Conservation (phyloP, 208 protist genomes). For the Angomonas ambiguus region DNA sequence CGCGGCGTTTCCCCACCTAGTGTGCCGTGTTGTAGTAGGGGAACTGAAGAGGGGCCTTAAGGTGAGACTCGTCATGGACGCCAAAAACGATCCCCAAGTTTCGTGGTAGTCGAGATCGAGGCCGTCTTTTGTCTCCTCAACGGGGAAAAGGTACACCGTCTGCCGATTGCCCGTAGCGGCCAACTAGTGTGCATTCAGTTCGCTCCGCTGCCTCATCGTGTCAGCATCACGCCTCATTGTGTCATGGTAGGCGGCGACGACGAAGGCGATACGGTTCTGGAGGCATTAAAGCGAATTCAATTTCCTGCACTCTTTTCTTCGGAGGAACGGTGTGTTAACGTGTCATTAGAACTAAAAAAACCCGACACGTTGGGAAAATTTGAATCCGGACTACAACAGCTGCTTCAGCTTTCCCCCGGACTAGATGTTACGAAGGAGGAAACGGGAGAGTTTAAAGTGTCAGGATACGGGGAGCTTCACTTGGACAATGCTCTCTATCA, state of each 20-base stretch:
- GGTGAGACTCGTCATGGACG: slow-evolving; percentile 52
- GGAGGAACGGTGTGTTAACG: slow-evolving; percentile 75
- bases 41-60: slow-evolving; percentile 13
- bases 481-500: slow-evolving; percentile 98
- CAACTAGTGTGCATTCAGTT: slow-evolving; percentile 71
- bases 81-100: too few species aligned
- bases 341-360: slow-evolving; percentile 96
- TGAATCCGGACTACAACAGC: slow-evolving; percentile 90
- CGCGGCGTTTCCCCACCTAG: too few species aligned
- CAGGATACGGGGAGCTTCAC: slow-evolving; percentile 98
- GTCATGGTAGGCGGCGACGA: slow-evolving; percentile 21
- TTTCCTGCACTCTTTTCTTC: slow-evolving; percentile 21
- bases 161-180: slow-evolving; percentile 44
- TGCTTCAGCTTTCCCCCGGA: slow-evolving; percentile 91
- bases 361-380: slow-evolving; percentile 93
- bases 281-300: too few species aligned
- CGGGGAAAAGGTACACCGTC: slow-evolving; percentile 42
- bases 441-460: slow-evolving; percentile 96
- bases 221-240: slow-evolving; percentile 32
- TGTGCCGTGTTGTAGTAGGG: neutral
- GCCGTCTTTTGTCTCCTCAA: slow-evolving; percentile 47
- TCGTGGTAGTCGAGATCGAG: too few species aligned
- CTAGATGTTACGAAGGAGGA: slow-evolving; percentile 94
- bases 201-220: too few species aligned
- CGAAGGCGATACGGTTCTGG: neutral